These are phyloP conservation scores for Globisporangium spinosum DNA, from an alignment of 352 stramenopile species.

Conservation along the genomic window DNA sequence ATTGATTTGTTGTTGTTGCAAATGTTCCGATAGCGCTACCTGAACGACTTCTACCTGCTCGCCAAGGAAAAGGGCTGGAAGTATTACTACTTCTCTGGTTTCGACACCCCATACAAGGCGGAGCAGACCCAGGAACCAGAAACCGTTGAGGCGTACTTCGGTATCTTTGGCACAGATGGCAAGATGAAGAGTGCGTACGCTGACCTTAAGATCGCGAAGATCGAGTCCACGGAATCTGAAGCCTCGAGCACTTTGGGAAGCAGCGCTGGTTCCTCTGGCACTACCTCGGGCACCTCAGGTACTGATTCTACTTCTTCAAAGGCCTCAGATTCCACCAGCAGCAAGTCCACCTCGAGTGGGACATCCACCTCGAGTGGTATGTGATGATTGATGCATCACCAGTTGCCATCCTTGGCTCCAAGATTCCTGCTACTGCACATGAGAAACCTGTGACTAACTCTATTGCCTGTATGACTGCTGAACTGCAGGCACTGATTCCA, in stretches of 20 bases:
- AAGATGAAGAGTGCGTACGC: constrained; percentile 65
- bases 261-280: constrained; percentile 7
- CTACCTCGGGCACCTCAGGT: constrained; percentile 15
- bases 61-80: constrained; percentile 65
- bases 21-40: constrained; percentile 36
- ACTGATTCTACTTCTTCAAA: constrained; percentile 4
- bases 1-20: constrained; percentile 1
- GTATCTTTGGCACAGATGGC: constrained; percentile 62
- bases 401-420: constrained; percentile 4
- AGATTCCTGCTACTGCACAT: not conserved
- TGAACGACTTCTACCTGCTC: constrained; percentile 77
- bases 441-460: not conserved
- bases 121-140: constrained; percentile 43
- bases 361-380: constrained; percentile 6
- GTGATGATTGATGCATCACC: constrained; percentile 8
- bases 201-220: constrained; percentile 49
- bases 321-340: not conserved
- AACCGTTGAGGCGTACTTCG: constrained; percentile 73
- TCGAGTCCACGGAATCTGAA: constrained; percentile 25
- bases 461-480: not conserved
- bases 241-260: constrained; percentile 21
- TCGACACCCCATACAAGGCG: constrained; percentile 81
- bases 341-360: constrained; percentile 7
- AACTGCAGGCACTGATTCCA: constrained; percentile 9
- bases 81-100: constrained; percentile 87